Percentiles rank a stretch among this genome's conserved stretches.
These are phyloP conservation scores for Curvularia eragrostidis DNA, from an alignment of 2,329 filamentous ascomycete genomes.

Conservation along the genomic window DNA sequence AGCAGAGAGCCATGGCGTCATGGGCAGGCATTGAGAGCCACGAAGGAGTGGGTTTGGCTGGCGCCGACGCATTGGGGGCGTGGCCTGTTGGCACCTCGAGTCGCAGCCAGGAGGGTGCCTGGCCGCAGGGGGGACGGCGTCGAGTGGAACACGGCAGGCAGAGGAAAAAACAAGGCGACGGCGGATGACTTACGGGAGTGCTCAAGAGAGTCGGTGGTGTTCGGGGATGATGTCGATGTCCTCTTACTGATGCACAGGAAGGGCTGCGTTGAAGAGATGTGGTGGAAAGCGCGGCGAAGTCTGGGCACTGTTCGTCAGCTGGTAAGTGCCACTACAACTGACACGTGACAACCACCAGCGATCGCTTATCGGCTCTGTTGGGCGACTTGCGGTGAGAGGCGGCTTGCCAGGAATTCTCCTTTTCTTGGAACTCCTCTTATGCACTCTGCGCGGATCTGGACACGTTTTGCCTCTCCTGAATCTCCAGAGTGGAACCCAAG, in stretches of 20 bases:
- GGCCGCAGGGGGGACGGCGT: conserved; percentile 18
- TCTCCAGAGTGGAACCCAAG: conserved; percentile 34
- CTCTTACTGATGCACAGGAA: conserved; percentile 51
- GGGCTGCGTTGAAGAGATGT: conserved; percentile 49
- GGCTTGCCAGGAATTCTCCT: conserved; percentile 1
- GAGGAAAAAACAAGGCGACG: conserved; percentile 20
- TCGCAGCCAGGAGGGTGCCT: conserved; percentile 29
- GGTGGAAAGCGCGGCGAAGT: conserved; percentile 35
- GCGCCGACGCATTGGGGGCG: conserved; percentile 33
- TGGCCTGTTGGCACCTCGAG: conserved; percentile 38
- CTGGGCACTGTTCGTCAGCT: conserved; percentile 37
- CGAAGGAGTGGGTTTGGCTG: conserved; percentile 15
- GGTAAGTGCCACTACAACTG: conserved; percentile 28
- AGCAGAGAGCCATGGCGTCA: conserved; percentile 20
- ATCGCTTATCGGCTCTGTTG: conserved; percentile 32
- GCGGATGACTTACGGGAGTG: conserved; percentile 45
- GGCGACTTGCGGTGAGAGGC: conserved; percentile 28
- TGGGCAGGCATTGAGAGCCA: conserved; percentile 16
- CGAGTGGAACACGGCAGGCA: conserved; percentile 24
- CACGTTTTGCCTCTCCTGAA: conserved; percentile 40
- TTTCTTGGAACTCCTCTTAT: conserved; percentile 25
- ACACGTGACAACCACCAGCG: conserved; percentile 42
- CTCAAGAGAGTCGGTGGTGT: conserved; percentile 46
- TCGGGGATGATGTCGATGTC: conserved; percentile 48
- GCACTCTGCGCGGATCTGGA: conserved; percentile 29